These are phyloP conservation scores for Fusarium domesticum DNA, from an alignment of 2,329 filamentous ascomycete species.

Conservation along the genomic window DNA sequence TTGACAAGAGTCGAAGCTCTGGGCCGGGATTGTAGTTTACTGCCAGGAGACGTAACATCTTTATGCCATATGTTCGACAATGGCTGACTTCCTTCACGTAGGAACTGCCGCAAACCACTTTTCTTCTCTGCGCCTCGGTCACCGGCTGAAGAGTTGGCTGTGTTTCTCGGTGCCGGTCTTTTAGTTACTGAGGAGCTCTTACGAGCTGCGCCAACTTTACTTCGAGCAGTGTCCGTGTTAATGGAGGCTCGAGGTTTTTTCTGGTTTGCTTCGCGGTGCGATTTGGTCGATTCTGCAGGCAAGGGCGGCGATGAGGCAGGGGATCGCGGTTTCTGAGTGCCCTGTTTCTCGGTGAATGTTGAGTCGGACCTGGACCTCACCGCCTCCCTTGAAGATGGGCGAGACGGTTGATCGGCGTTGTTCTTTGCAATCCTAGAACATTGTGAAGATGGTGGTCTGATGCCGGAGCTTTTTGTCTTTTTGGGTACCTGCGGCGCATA, in stretches of 20 bases:
- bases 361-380: background rate
- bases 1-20: conserved; percentile 18
- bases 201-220: conserved; percentile 28
- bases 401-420: conserved; percentile 6
- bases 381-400: conserved; percentile 3
- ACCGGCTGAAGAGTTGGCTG: conserved; percentile 12
- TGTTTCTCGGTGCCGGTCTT: conserved; percentile 23
- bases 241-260: conserved; percentile 23
- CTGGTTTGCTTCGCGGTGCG: conserved; percentile 24
- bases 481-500: conserved; percentile 12
- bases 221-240: conserved; percentile 21
- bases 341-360: background rate
- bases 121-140: conserved; percentile 41
- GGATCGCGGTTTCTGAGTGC: conserved; percentile 5
- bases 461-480: conserved; percentile 4
- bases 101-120: conserved; percentile 46
- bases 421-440: conserved; percentile 9
- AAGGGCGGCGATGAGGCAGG: conserved; percentile 10
- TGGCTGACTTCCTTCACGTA: conserved; percentile 49
- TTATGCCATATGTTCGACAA: conserved; percentile 50
- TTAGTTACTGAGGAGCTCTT: conserved; percentile 10
- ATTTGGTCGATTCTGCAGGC: conserved; percentile 8
- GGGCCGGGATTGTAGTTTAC: conserved; percentile 28
- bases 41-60: conserved; percentile 35
- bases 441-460: conserved; percentile 13